These are phyloP conservation scores for Ogataea sp. DNA, from an alignment of 805 yeast genomes.

Conservation along the genomic window DNA sequence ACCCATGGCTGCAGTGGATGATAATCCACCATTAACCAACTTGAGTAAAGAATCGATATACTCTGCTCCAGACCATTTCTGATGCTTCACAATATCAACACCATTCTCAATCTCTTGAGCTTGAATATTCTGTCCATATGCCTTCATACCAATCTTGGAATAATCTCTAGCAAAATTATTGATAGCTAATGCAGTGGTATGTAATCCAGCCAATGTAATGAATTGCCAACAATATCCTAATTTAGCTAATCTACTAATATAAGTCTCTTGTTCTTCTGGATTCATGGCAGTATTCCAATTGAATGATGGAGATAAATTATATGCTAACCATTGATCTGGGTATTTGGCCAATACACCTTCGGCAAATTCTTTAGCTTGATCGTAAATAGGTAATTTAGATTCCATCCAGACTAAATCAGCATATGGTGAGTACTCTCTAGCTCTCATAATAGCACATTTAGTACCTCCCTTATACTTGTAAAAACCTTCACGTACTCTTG, in stretches of 20 bases:
- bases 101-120: conserved; percentile 79
- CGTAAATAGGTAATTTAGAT: conserved; percentile 87
- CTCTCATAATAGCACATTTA: conserved; percentile 95
- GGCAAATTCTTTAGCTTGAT: conserved; percentile 91
- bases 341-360: conserved; percentile 73
- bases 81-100: conserved; percentile 96
- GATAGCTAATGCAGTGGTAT: conserved; percentile 88
- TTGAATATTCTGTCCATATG: conserved; percentile 85
- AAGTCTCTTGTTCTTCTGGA: conserved; percentile 79
- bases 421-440: conserved; percentile 89
- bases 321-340: conserved; percentile 95
- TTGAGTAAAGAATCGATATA: conserved; percentile 87
- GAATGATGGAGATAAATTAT: conserved; percentile 94
- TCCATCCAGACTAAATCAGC: conserved; percentile 98
- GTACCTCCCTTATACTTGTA: conserved; percentile 96
- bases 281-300: conserved; percentile 97
- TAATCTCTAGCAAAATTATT: conserved; percentile 78
- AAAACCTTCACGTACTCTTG: conserved; percentile 95
- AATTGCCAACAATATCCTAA: conserved; percentile 97
- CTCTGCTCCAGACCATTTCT: conserved; percentile 98
- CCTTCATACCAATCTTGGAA: conserved; percentile 84
- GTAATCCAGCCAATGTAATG: conserved; percentile 94
- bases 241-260: conserved; percentile 76
- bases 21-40: conserved; percentile 88
- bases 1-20: conserved; percentile 97